Conservation (phyloP, 2,329 filamentous ascomycete genomes). For the Colletotrichum sp. region DNA sequence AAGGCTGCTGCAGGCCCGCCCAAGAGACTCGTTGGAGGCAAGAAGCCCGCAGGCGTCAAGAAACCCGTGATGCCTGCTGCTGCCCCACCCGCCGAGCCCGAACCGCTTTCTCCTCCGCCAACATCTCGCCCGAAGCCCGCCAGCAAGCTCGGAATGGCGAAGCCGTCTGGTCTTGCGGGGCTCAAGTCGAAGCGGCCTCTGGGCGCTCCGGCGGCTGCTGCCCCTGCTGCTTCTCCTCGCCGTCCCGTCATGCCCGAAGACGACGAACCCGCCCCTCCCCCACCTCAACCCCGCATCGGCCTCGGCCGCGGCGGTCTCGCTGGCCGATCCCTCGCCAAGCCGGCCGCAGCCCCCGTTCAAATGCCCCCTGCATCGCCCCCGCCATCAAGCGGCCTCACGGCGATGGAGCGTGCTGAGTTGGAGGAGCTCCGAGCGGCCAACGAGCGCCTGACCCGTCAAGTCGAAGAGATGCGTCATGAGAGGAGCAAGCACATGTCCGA, state of each 20-base stretch:
- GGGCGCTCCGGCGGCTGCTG: constrained; percentile 28
- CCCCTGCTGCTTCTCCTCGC: constrained; percentile 48
- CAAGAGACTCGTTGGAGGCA: constrained; percentile 52
- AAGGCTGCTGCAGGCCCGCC: constrained; percentile 45
- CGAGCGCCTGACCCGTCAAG: constrained; percentile 75
- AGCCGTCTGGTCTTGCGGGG: constrained; percentile 56
- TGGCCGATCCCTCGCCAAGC: constrained; percentile 83
- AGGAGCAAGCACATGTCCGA: constrained; percentile 83
- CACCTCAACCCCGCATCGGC: constrained; percentile 66
- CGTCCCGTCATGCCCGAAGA: constrained; percentile 62
- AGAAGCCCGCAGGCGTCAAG: constrained; percentile 45
- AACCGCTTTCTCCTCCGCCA: constrained; percentile 63
- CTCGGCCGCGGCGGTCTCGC: constrained; percentile 83
- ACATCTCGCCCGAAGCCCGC: constrained; percentile 53
- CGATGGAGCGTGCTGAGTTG: constrained; percentile 89
- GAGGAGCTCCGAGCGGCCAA: constrained; percentile 87
- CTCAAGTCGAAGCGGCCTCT: constrained; percentile 65
- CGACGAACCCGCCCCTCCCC: constrained; percentile 55
- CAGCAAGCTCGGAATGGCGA: constrained; percentile 62
- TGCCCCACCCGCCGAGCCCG: constrained; percentile 44
- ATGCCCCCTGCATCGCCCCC: constrained; percentile 60
- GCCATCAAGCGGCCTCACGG: constrained; percentile 69
- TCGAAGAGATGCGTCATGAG: constrained; percentile 83
- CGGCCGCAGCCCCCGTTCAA: constrained; percentile 56
- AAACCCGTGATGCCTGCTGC: constrained; percentile 39